phyloP scores from a whole-genome alignment of 352 stramenopile genomes.

The Phytophthora brassicae region DNA sequence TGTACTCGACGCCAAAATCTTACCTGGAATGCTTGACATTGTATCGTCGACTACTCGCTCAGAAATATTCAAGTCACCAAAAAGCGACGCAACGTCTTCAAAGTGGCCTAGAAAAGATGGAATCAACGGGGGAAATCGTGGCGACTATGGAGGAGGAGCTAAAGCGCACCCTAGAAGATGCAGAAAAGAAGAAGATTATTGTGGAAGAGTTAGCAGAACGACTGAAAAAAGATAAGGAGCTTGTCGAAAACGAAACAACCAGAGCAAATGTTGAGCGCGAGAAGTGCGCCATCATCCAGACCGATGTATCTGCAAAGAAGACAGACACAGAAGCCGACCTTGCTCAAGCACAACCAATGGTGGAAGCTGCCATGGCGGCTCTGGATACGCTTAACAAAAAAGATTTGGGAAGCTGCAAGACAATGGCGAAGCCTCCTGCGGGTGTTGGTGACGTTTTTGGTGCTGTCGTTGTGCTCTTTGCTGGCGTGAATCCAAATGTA shows the following conservation, averaged over 20 bases:
- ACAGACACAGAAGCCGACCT: conserved; percentile 78
- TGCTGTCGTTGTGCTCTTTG: conserved; percentile 77
- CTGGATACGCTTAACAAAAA: conserved; percentile 91
- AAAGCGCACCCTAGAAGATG: conserved; percentile 87
- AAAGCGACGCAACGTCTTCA: conserved; percentile 81
- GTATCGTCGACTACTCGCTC: conserved; percentile 76
- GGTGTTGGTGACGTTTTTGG: conserved; percentile 89
- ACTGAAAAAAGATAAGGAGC: conserved; percentile 89
- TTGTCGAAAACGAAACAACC: conserved; percentile 92
- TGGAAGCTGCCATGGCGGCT: conserved; percentile 88
- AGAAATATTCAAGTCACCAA: conserved; percentile 61
- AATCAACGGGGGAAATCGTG: conserved; percentile 86
- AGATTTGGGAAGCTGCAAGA: conserved; percentile 91
- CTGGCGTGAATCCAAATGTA: conserved; percentile 68
- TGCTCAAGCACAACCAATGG: conserved; percentile 71
- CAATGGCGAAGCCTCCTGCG: conserved; percentile 88
- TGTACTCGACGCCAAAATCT: conserved; percentile 94
- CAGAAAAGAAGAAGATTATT: conserved; percentile 91
- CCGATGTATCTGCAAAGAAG: conserved; percentile 91
- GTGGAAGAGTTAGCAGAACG: conserved; percentile 93
- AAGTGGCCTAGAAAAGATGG: conserved; percentile 90
- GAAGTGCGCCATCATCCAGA: conserved; percentile 91
- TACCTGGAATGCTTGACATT: conserved; percentile 92
- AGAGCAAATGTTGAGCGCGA: conserved; percentile 90
- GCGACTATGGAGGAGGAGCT: conserved; percentile 93